Conservation (phyloP, 1,284 basidiomycete genomes). For the Malassezia brasiliensis region DNA sequence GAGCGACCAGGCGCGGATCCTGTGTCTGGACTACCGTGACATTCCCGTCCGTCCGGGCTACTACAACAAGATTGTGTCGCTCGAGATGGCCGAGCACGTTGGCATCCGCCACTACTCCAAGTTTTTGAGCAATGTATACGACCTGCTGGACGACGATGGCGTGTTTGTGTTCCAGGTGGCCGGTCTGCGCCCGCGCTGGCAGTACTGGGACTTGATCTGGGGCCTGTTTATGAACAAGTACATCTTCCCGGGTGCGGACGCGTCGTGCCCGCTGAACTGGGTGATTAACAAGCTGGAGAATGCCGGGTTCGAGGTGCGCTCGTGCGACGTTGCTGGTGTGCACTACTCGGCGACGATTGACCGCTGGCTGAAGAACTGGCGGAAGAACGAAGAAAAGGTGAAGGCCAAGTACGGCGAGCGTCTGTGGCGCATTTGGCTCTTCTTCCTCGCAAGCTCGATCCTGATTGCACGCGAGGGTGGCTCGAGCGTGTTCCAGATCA, state of each 20-base stretch:
- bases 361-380: conserved; percentile 49
- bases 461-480: conserved; percentile 47
- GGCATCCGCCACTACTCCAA: conserved; percentile 82
- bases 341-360: conserved; percentile 84
- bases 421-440: conserved; percentile 49
- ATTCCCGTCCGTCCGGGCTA: conserved; percentile 68
- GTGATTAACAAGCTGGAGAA: conserved; percentile 69
- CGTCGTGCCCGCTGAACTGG: conserved; percentile 77
- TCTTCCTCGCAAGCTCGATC: conserved; percentile 43
- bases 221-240: conserved; percentile 51
- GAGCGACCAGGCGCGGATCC: conserved; percentile 70
- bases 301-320: conserved; percentile 93
- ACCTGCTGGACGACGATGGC: conserved; percentile 87
- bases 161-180: conserved; percentile 92
- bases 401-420: conserved; percentile 78
- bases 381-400: conserved; percentile 64
- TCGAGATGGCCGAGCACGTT: conserved; percentile 95
- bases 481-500: conserved; percentile 55
- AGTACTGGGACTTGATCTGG: conserved; percentile 96
- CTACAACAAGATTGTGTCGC: conserved; percentile 87
- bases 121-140: conserved; percentile 84
- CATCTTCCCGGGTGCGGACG: conserved; percentile 91
- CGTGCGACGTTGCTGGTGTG: conserved; percentile 71
- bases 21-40: conserved; percentile 90
- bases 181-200: conserved; percentile 85